These are phyloP conservation scores for Tremella fuciformis DNA, from an alignment of 768 basidiomycete species.

Conservation along the genomic window DNA sequence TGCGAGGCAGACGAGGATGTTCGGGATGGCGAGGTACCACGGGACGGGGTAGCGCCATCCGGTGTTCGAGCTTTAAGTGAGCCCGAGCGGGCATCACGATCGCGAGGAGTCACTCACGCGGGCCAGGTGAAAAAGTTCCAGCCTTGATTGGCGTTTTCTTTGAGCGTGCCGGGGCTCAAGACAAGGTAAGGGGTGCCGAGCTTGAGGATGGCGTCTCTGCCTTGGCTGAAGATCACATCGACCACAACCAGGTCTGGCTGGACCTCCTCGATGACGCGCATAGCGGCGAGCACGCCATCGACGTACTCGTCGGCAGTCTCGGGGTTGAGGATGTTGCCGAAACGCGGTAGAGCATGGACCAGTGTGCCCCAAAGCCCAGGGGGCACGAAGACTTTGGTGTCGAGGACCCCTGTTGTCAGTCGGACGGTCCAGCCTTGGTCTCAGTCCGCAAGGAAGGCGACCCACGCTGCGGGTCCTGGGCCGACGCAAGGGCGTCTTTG, in stretches of 20 bases:
- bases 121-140: slow-evolving; percentile 14
- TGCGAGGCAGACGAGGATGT: slow-evolving; percentile 15
- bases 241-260: slow-evolving; percentile 24
- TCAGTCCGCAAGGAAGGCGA: too few species aligned
- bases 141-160: slow-evolving; percentile 22
- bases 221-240: slow-evolving; percentile 13
- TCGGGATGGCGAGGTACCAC: slow-evolving; percentile 17
- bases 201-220: slow-evolving; percentile 19
- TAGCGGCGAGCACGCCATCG: slow-evolving; percentile 9
- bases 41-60: slow-evolving; percentile 26
- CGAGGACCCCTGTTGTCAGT: too few species aligned
- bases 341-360: too few species aligned
- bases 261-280: slow-evolving; percentile 7
- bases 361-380: too few species aligned
- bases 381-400: too few species aligned
- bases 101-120: slow-evolving; percentile 17
- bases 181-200: slow-evolving; percentile 1
- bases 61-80: slow-evolving; percentile 10
- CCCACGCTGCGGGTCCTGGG: too few species aligned
- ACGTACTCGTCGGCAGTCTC: slow-evolving; percentile 23
- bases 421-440: too few species aligned
- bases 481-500: too few species aligned
- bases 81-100: not conserved
- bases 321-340: not conserved
- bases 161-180: slow-evolving; percentile 28